These are phyloP conservation scores for Trichodelitschia bisporula DNA, from an alignment of 495 filamentous ascomycete genomes.

Conservation along the genomic window DNA sequence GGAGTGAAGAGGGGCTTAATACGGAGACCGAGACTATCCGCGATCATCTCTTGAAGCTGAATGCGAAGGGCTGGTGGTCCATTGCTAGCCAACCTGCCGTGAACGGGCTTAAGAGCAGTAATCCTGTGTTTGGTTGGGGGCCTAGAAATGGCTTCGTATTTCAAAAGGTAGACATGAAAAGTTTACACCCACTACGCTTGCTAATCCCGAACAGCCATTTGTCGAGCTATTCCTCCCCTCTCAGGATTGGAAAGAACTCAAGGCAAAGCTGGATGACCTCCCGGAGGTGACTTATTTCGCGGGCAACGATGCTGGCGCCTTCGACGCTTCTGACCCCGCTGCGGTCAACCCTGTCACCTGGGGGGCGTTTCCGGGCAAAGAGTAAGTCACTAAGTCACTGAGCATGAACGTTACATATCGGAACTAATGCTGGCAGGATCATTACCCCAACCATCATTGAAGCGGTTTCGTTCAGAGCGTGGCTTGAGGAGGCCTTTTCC, in stretches of 20 bases:
- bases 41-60: conserved; percentile 44
- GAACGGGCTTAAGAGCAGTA: conserved; percentile 49
- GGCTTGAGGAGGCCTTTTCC: conserved; percentile 86
- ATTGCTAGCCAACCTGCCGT: conserved; percentile 92
- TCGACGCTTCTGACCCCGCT: conserved; percentile 39
- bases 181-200: not conserved
- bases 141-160: conserved; percentile 84
- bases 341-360: conserved; percentile 87
- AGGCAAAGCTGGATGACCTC: conserved; percentile 28
- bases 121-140: conserved; percentile 84
- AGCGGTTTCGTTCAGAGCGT: conserved; percentile 79
- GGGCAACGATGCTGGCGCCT: conserved; percentile 43
- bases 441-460: conserved; percentile 95
- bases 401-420: not conserved
- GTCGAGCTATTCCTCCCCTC: conserved; percentile 78
- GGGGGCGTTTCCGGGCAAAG: conserved; percentile 88
- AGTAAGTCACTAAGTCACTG: conserved; percentile 15
- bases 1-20: conserved; percentile 77
- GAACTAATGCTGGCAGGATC: conserved; percentile 23
- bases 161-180: conserved; percentile 33
- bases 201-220: conserved; percentile 32
- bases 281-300: conserved; percentile 68
- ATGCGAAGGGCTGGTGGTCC: conserved; percentile 79
- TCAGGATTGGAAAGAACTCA: conserved; percentile 38
- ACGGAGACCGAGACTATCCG: conserved; percentile 65